These are phyloP conservation scores for Aplosporella prunicola DNA, from an alignment of 2,329 filamentous ascomycete genomes.

Conservation along the genomic window DNA sequence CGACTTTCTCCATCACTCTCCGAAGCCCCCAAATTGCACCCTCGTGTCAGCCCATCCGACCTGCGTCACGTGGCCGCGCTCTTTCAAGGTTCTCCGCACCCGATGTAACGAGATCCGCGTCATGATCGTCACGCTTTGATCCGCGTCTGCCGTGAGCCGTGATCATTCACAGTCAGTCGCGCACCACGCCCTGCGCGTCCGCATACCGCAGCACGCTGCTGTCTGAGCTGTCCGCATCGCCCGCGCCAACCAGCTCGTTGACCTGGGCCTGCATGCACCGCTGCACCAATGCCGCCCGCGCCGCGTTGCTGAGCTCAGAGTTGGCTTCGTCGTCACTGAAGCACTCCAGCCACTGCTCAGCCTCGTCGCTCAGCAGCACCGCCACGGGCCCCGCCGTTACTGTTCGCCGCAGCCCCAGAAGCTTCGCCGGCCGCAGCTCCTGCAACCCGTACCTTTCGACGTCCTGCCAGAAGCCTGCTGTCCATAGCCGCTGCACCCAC, in stretches of 20 bases:
- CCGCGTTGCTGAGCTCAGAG: neutral
- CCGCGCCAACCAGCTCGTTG: neutral
- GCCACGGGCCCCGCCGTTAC: no score
- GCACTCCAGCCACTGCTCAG: slow-evolving; percentile 2
- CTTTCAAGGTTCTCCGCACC: no score
- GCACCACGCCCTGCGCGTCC: slow-evolving; percentile 8
- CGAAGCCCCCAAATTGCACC: no score
- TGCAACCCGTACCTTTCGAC: neutral
- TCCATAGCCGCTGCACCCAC: slow-evolving; percentile 8
- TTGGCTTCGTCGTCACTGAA: slow-evolving; percentile 5
- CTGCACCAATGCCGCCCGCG: slow-evolving; percentile 2
- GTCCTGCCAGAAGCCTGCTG: slow-evolving; percentile 2
- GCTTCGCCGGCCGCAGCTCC: slow-evolving; percentile 2
- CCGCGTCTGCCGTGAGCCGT: neutral
- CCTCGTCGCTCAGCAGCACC: slow-evolving; percentile 1
- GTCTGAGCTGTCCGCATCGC: slow-evolving; percentile 3
- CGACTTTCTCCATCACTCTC: no score
- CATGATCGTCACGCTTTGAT: slow-evolving; percentile 4
- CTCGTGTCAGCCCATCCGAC: no score
- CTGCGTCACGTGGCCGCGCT: no score
- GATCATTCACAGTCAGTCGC: slow-evolving; percentile 4
- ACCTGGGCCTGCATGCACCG: neutral
- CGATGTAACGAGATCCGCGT: no score
- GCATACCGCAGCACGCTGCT: slow-evolving; percentile 4
- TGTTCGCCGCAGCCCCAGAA: slow-evolving; percentile 5